Conservation (phyloP, 2,329 filamentous ascomycete genomes). For the Scedosporium minutisporum region DNA sequence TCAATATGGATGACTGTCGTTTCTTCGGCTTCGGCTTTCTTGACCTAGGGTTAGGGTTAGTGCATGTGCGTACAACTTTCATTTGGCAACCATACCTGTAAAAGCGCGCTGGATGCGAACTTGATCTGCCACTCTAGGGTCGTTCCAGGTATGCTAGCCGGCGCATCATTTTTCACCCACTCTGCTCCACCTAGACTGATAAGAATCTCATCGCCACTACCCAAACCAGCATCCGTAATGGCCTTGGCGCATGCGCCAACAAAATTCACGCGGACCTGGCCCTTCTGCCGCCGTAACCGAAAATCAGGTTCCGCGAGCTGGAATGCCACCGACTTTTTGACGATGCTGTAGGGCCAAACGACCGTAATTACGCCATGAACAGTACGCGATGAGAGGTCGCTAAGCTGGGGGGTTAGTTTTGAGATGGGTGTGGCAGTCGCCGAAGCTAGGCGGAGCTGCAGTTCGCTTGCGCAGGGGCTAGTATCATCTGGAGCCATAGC, state of each 20-base stretch:
- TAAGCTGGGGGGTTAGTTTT: slow-evolving; percentile 39
- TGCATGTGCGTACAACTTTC: neutral
- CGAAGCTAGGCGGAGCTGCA: neutral
- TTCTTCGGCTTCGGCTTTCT: slow-evolving; percentile 33
- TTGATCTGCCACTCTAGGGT: slow-evolving; percentile 50
- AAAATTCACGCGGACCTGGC: slow-evolving; percentile 74
- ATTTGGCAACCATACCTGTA: slow-evolving; percentile 28
- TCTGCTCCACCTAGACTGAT: slow-evolving; percentile 59
- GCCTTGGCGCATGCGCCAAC: slow-evolving; percentile 59
- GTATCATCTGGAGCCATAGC: neutral
- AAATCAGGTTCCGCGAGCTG: slow-evolving; percentile 79
- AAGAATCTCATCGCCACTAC: slow-evolving; percentile 68
- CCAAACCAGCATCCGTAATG: slow-evolving; percentile 56
- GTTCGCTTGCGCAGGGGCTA: neutral
- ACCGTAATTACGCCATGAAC: slow-evolving; percentile 71
- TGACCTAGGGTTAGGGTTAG: slow-evolving; percentile 11
- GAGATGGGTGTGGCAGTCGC: slow-evolving; percentile 39
- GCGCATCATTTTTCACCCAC: slow-evolving; percentile 48
- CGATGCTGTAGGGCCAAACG: slow-evolving; percentile 83
- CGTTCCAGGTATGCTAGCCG: slow-evolving; percentile 37
- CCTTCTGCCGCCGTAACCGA: slow-evolving; percentile 63
- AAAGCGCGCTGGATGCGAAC: slow-evolving; percentile 38
- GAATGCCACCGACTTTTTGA: slow-evolving; percentile 63
- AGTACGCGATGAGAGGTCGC: slow-evolving; percentile 28
- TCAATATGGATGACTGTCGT: slow-evolving; percentile 44